phyloP scores from a whole-genome alignment of 2,329 filamentous ascomycete species.

The Ramularia endophylla region DNA sequence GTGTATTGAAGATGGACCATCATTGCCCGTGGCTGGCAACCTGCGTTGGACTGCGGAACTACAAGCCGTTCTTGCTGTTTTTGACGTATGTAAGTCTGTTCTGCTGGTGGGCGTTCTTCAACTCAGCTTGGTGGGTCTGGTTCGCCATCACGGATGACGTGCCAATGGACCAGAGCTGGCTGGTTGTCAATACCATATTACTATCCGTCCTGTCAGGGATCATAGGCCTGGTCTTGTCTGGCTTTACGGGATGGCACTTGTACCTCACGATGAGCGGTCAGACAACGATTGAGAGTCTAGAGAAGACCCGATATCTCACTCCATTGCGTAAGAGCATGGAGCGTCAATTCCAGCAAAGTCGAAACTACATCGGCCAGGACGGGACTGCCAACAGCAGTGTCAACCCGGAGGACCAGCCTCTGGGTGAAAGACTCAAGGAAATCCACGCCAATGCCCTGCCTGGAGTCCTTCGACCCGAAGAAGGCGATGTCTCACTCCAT shows the following conservation, averaged over 20 bases:
- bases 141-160: conserved; percentile 67
- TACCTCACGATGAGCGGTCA: conserved; percentile 70
- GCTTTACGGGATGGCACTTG: conserved; percentile 90
- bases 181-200: conserved; percentile 82
- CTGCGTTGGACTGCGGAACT: conserved; percentile 88
- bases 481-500: conserved; percentile 56
- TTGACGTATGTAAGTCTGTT: conserved; percentile 84
- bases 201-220: conserved; percentile 83
- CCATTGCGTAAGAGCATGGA: conserved; percentile 68
- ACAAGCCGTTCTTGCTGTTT: conserved; percentile 93
- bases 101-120: conserved; percentile 73
- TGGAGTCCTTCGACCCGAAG: conserved; percentile 72
- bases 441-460: conserved; percentile 77
- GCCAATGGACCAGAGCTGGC: conserved; percentile 63
- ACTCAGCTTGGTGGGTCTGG: conserved; percentile 78
- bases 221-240: conserved; percentile 80
- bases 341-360: conserved; percentile 44
- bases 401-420: conserved; percentile 17
- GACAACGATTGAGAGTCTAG: conserved; percentile 93
- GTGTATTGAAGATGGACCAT: conserved; percentile 99
- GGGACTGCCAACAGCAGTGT: conserved; percentile 3
- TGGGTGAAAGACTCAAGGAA: conserved; percentile 70
- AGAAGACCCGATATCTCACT: conserved; percentile 90
- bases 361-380: conserved; percentile 42
- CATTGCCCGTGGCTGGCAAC: conserved; percentile 98